Conservation (phyloP, 345 rosid species). For the Eucalyptus sp. region DNA sequence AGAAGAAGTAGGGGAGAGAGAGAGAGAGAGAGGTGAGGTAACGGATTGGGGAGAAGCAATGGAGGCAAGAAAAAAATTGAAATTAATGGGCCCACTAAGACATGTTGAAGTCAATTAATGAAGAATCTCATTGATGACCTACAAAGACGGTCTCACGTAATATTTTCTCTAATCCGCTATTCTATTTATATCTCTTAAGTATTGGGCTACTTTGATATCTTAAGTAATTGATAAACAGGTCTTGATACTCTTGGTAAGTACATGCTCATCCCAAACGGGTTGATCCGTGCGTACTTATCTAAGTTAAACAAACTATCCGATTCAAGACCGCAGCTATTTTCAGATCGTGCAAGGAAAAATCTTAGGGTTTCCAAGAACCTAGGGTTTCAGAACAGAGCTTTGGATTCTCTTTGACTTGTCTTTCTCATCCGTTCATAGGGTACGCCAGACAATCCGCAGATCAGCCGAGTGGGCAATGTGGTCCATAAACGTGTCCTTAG, state of each 20-base stretch:
- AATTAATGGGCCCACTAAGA: no score
- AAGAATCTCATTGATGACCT: neutral
- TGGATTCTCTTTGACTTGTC: neutral
- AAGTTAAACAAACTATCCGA: neutral
- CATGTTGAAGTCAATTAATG: rapidly evolving
- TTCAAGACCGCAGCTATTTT: neutral
- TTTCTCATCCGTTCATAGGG: neutral
- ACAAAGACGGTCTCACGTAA: rapidly evolving
- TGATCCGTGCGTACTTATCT: neutral
- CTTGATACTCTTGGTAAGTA: neutral
- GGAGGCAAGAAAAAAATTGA: no score
- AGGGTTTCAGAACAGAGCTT: neutral
- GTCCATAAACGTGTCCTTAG: neutral
- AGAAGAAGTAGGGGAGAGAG: rapidly evolving
- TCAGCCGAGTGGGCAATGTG: neutral
- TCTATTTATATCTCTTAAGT: neutral
- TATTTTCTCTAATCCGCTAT: neutral
- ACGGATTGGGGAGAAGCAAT: no score
- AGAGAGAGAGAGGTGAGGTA: no score
- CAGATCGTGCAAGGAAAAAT: neutral
- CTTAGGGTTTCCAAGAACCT: neutral
- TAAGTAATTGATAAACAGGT: neutral
- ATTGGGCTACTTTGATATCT: neutral
- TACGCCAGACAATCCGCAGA: neutral
- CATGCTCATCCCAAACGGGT: neutral